Base-by-base conservation (phyloP, 75 land plant species). In the Pinus taeda region DNA sequence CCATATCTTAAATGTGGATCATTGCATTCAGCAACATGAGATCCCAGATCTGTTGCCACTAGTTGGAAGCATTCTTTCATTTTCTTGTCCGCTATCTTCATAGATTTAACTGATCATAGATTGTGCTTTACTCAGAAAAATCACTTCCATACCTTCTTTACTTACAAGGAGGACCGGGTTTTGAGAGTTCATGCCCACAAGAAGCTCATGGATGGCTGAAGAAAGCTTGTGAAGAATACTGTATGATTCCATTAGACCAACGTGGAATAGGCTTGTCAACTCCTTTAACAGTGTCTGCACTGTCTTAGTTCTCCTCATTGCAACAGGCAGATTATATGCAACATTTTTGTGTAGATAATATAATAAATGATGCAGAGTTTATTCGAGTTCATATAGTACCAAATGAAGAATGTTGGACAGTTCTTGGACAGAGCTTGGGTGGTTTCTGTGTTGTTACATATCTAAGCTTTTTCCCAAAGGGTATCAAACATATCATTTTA, bases 391-490 rank as follows among this genome's bases (percentile, higher is more conserved):
- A 76, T 71, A 76, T 97, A 36, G 91, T 90, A 70, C 92, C 91
- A 78, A 83, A 88, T 75, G 83, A 83, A 69, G 85, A 86, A 81
- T 85, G 91, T 37, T 97, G 99, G 99, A 89, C 93, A 57, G 79
- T 97, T 36, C 83, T 97, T 78, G 99, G 99, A 18, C 80, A 97
- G 95, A 95, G 96, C 73, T 97, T 76, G 81, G 98, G 98, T 84
- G 98, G 98, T 6, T 97, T 95, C 78, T 97, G 98, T 87, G 96
- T 88, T 37, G 96, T 97, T 56, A 95, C 99, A 59, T 97, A 97
- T 76, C 77, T 97, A 84, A 95, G 99, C 85, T 86, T 95, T 79
- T 91, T 93, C 57, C 94, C 96, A 63, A 63, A 88, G 79, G 98
- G 99, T 57, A 60, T 97, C 66, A 86, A 88, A 69, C 84, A 84